Base-by-base conservation (phyloP, 768 basidiomycete genomes). In the Trametes maxima region DNA sequence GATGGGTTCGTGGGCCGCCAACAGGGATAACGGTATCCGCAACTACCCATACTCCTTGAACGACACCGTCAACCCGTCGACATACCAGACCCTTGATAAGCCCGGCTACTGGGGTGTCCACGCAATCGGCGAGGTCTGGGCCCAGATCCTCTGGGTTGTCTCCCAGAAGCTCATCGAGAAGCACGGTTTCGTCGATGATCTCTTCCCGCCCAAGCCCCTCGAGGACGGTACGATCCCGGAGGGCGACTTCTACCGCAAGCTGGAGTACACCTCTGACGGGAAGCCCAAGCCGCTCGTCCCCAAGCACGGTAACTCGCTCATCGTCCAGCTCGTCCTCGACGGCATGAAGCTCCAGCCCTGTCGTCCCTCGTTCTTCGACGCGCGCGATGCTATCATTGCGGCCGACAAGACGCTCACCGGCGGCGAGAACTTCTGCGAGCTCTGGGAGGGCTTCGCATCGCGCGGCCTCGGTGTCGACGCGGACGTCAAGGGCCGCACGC, bases 1-100 rank as follows among this genome's bases (percentile, higher is more conserved):
- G 1, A 97, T 98, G 95, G 96, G 96, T 49, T 82, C 91, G 8
- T 99, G 96, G 96, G 95, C 95, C 50, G 87, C 93, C 13, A 95
- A 95, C 76, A 76, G 79, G 35, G 78, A 64, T 0, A 71, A 60
- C 0, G 96, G 95, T 43, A 97, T 98, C 71, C 80, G 96, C 54
- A 94, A 95, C 79, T 98, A 85, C 76, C 74, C 81, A 11, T 98
- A 98, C 80, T 94, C 93, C 40, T 68, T 85, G 63, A 80, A 92
- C 75, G 74, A 78, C 36, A 80, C 81, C 22, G 68, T 91, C 74
- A 98, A 98, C 79, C 96, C 94, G 0, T 92, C 91, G 54, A 89
- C 86, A 0, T 98, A 98, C 83, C 90, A 94, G 85, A 95, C 89
- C 2, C 88, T 99, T 21, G 93, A 98, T 79, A 90, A 90, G 75